Evolutionary conservation across 805 yeast species (phyloP).

Genomic region (Candida xiaguanensis): DNA sequence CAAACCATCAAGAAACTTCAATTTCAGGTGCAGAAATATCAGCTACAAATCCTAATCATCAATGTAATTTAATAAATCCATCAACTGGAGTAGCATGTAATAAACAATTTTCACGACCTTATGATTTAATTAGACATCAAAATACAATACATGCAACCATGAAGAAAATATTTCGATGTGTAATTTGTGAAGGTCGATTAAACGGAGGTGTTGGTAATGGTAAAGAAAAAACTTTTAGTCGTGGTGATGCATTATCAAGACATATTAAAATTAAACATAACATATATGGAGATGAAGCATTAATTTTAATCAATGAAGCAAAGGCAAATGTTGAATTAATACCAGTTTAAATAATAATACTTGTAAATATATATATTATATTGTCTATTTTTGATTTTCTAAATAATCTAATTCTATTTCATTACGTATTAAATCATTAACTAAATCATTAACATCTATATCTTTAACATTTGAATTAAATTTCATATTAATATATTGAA

Average conservation of each 20-base stretch:
- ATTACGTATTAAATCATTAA: constrained; percentile 1
- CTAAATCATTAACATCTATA: neutral
- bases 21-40: constrained; percentile 29
- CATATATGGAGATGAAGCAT: constrained; percentile 60
- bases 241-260: constrained; percentile 45
- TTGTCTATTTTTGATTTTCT: neutral
- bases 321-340: constrained; percentile 72
- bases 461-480: constrained; percentile 12
- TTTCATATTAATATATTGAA: constrained; percentile 66
- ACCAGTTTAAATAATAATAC: constrained; percentile 11
- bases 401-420: neutral
- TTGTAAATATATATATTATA: constrained; percentile 1
- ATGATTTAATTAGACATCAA: constrained; percentile 44
- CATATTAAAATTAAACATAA: constrained; percentile 80
- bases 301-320: constrained; percentile 68
- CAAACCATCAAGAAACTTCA: constrained; percentile 3
- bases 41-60: constrained; percentile 42
- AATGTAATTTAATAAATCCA: constrained; percentile 59
- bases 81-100: constrained; percentile 61
- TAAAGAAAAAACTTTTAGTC: constrained; percentile 41
- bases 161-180: constrained; percentile 45
- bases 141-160: constrained; percentile 46
- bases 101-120: constrained; percentile 77
- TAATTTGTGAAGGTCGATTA: constrained; percentile 43
- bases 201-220: constrained; percentile 51